phyloP scores from a whole-genome alignment of 2,329 filamentous ascomycete genomes.

The Aaosphaeria pasadenensis region DNA sequence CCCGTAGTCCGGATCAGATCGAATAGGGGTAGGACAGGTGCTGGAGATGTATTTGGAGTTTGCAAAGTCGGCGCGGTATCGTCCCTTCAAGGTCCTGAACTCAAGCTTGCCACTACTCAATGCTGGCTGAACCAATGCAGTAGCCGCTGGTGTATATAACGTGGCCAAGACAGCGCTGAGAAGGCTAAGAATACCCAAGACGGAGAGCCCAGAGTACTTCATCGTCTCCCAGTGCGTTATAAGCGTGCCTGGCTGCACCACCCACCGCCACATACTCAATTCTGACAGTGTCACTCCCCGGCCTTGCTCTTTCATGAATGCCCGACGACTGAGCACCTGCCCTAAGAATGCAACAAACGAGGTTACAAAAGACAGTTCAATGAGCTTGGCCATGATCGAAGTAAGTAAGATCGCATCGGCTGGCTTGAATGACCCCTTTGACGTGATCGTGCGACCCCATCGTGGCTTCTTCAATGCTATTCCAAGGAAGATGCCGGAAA shows the following conservation, averaged over 20 bases:
- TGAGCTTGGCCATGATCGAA: slow-evolving; percentile 70
- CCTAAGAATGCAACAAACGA: slow-evolving; percentile 73
- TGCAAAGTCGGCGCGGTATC: slow-evolving; percentile 61
- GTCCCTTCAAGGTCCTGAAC: slow-evolving; percentile 49
- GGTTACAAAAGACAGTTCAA: slow-evolving; percentile 75
- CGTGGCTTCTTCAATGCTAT: slow-evolving; percentile 61
- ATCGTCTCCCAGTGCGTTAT: slow-evolving; percentile 67
- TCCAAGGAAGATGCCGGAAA: slow-evolving; percentile 65
- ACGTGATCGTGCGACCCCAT: slow-evolving; percentile 59
- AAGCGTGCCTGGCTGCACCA: slow-evolving; percentile 62
- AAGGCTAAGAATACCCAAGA: slow-evolving; percentile 64
- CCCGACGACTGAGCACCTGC: slow-evolving; percentile 69
- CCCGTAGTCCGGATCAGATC: slow-evolving; percentile 38
- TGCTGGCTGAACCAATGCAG: slow-evolving; percentile 72
- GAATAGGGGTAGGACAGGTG: slow-evolving; percentile 62
- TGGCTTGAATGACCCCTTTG: slow-evolving; percentile 52
- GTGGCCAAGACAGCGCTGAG: slow-evolving; percentile 64
- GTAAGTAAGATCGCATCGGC: slow-evolving; percentile 65
- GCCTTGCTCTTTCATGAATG: slow-evolving; percentile 56
- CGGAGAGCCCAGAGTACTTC: slow-evolving; percentile 59
- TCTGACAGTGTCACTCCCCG: slow-evolving; percentile 71
- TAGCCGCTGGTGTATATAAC: slow-evolving; percentile 74
- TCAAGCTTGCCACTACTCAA: slow-evolving; percentile 59
- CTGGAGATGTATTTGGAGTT: slow-evolving; percentile 57
- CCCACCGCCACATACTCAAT: slow-evolving; percentile 74